Conservation (phyloP, 495 filamentous ascomycete species). For the Neurospora sp. region DNA sequence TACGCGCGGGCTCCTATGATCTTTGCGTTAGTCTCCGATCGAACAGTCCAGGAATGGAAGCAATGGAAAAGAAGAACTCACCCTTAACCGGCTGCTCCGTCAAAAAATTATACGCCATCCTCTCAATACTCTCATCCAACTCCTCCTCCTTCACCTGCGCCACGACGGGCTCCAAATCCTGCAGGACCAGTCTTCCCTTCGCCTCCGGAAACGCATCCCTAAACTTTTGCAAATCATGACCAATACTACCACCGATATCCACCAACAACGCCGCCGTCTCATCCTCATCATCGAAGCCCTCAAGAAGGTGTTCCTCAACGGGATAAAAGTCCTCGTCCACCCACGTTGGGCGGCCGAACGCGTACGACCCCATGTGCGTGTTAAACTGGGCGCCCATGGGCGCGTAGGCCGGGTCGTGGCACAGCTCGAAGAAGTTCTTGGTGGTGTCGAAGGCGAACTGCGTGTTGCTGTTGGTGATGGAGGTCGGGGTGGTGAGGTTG, state of each 20-base stretch:
- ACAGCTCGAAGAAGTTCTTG: constrained; percentile 22
- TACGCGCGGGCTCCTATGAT: constrained; percentile 29
- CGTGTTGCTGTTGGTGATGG: background rate
- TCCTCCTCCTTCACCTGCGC: constrained; percentile 10
- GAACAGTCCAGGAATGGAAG: background rate
- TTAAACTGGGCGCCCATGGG: constrained; percentile 26
- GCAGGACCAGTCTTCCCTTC: constrained; percentile 27
- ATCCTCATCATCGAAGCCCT: constrained; percentile 12
- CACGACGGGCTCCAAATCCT: constrained; percentile 37
- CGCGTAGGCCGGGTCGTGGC: constrained; percentile 6
- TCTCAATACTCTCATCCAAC: constrained; percentile 5
- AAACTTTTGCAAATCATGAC: constrained; percentile 33
- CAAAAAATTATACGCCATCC: constrained; percentile 36
- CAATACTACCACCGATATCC: constrained; percentile 36
- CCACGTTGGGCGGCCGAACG: constrained; percentile 35
- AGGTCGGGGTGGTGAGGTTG: background rate
- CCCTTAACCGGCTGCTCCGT: constrained; percentile 35
- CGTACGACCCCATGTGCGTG: constrained; percentile 36
- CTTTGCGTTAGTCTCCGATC: background rate
- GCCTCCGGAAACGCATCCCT: constrained; percentile 19
- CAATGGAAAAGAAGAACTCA: constrained; percentile 3
- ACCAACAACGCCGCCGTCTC: constrained; percentile 31
- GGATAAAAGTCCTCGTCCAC: constrained; percentile 39
- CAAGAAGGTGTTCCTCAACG: constrained; percentile 24
- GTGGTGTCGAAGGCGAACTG: background rate